phyloP scores from a whole-genome alignment of 225 moss, liverwort and hornwort genomes.

The Sphagnum tenellum region DNA sequence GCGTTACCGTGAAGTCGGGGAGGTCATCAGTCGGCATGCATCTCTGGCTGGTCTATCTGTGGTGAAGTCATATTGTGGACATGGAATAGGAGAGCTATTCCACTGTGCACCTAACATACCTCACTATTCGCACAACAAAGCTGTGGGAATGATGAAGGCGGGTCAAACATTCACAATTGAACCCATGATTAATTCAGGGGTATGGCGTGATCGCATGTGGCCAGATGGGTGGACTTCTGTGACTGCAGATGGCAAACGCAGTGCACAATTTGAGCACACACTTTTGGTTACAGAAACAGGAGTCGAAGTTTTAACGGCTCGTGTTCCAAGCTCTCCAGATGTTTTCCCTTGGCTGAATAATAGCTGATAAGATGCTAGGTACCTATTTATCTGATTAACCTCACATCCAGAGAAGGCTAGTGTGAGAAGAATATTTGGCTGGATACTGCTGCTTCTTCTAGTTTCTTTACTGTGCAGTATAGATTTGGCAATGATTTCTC shows the following conservation, averaged over 20 bases:
- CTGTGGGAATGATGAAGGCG: conserved; percentile 98
- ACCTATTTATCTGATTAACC: no score
- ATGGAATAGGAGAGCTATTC: conserved; percentile 97
- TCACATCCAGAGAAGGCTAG: no score
- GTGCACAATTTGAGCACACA: conserved; percentile 98
- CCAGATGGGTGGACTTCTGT: conserved; percentile 89
- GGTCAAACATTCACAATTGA: conserved; percentile 95
- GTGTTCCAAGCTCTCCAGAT: conserved; percentile 66
- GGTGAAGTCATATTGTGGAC: conserved; percentile 92
- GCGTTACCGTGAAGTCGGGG: conserved; percentile 91
- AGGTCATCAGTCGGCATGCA: conserved; percentile 80
- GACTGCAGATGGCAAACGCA: conserved; percentile 81
- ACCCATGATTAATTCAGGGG: conserved; percentile 96
- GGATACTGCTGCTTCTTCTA: no score
- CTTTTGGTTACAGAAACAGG: conserved; percentile 89
- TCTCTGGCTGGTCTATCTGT: conserved; percentile 80
- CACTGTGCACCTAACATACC: conserved; percentile 98
- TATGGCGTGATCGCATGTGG: conserved; percentile 92
- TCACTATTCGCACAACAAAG: conserved; percentile 93
- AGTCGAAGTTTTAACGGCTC: conserved; percentile 93
- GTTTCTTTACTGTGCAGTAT: no score
- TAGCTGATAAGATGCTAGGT: no score
- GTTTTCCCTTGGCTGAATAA: conserved; percentile 75
- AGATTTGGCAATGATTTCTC: no score
- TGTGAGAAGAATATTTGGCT: no score